Base-by-base conservation (phyloP, 2,329 filamentous ascomycete species). In the Paecilomyces sp. region DNA sequence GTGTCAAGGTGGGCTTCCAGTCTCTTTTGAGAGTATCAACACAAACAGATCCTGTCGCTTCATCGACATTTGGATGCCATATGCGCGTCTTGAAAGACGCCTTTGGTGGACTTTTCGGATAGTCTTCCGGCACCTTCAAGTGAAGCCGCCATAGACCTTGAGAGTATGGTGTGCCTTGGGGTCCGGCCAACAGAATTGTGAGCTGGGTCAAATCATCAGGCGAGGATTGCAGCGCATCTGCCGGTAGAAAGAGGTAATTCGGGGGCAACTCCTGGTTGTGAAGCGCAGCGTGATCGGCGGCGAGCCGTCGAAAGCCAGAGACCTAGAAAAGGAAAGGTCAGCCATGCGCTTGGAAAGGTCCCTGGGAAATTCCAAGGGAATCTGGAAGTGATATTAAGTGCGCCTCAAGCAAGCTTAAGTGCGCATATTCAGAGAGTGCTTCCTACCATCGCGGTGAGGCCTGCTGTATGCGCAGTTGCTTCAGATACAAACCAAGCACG, bases 41-140 rank as follows among this genome's bases (percentile, higher is more conserved):
- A 62, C 85, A 88, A 2, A 88, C 83, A 0, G 81, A 81, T 4
- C 85, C 85, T 0, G 81, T 83, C n/a, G 77, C 74, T 57, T 85
- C 83, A 62, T 87, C 85, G 56, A 88, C 82, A 65, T 88, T 88
- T 0, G 85, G 85, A 64, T 88, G 85, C 79, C 84, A 88, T 63
- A 87, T 83, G 5, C 80, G 77, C 2, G 85, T 87, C 58, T 79
- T 79, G 67, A 88, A 87, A 33, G 79, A 78, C 2, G 85, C 85
- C 50, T 84, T 87, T 54, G 74, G 78, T 57, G 71, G 77, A 62
- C 71, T 79, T 61, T 73, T 72, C 7, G 78, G 75, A 64, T 86
- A 85, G n/a, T 79, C 80, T 18, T 79, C 74, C 0, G 85, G 85
- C 34, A 87, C 85, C 54, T 81, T 79, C 54, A 88, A 77, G 64